phyloP scores from a whole-genome alignment of 257 asterid species.

The Fraxinus quadrangulata region DNA sequence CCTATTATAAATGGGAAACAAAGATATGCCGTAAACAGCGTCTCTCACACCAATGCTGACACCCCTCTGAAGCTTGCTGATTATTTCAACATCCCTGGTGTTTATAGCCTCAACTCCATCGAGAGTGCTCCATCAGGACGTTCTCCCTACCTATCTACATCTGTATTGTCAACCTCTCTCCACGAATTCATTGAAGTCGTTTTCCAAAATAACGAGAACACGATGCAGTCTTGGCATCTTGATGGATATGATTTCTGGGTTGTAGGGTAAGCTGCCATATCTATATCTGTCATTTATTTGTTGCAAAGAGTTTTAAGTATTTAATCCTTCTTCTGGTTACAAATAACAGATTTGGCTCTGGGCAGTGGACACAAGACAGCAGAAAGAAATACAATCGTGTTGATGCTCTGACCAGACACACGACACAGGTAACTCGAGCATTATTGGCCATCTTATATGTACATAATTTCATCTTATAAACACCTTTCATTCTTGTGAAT shows the following conservation, averaged over 20 bases:
- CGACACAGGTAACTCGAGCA: constrained; percentile 62
- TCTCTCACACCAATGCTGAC: constrained; percentile 67
- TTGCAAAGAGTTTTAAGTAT: background rate
- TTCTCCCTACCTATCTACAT: constrained; percentile 48
- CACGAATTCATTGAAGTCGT: constrained; percentile 85
- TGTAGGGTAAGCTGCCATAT: constrained; percentile 58
- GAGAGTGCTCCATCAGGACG: constrained; percentile 56
- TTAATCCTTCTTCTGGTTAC: constrained; percentile 20
- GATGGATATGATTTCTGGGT: constrained; percentile 99
- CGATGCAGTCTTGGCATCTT: constrained; percentile 84
- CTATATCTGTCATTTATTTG: background rate
- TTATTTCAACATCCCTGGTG: constrained; percentile 80
- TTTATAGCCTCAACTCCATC: constrained; percentile 63
- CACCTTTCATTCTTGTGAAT: background rate
- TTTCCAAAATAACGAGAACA: constrained; percentile 67
- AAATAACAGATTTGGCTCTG: constrained; percentile 66
- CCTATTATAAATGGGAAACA: constrained; percentile 73
- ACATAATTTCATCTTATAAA: background rate
- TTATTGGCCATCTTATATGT: background rate
- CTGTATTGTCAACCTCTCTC: constrained; percentile 68
- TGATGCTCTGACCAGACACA: constrained; percentile 89
- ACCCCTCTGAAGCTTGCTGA: constrained; percentile 98
- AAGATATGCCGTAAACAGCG: constrained; percentile 76
- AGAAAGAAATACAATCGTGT: constrained; percentile 70
- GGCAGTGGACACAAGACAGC: constrained; percentile 71